Conservation (phyloP, 139 green algal species). For the Volvox africanus region DNA sequence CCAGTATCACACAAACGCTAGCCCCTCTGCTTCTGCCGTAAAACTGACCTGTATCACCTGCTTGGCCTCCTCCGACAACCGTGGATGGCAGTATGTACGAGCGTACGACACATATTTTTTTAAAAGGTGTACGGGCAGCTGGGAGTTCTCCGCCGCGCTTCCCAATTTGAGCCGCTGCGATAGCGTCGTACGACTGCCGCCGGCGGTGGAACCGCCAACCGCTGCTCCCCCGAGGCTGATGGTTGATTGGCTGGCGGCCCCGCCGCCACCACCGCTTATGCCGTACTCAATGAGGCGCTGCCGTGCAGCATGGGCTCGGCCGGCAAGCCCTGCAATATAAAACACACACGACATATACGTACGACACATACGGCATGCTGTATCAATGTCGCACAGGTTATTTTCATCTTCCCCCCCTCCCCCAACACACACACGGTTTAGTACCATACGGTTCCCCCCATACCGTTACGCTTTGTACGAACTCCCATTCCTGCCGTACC, state of each 20-base stretch:
- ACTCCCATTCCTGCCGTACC: slow-evolving; percentile 53
- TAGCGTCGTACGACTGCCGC: slow-evolving; percentile 19
- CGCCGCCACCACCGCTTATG: not conserved
- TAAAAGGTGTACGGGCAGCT: slow-evolving; percentile 82
- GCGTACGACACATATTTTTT: slow-evolving; percentile 96
- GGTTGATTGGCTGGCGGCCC: slow-evolving; percentile 11
- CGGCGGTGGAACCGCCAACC: no score
- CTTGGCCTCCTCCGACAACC: slow-evolving; percentile 79
- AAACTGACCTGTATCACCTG: slow-evolving; percentile 61
- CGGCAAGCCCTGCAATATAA: slow-evolving; percentile 48
- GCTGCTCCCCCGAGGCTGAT: not conserved
- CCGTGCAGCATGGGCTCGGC: slow-evolving; percentile 54
- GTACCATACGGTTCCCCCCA: no score
- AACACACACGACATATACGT: no score
- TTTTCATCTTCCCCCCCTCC: no score
- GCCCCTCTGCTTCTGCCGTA: not conserved
- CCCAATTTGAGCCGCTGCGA: slow-evolving; percentile 48
- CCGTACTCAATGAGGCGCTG: slow-evolving; percentile 63
- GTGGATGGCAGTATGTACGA: slow-evolving; percentile 80
- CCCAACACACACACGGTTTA: no score
- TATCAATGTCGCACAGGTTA: no score
- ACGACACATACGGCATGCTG: no score
- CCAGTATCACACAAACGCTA: not conserved
- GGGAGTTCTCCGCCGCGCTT: not conserved
- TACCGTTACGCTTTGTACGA: not conserved